phyloP scores from a whole-genome alignment of 345 rosid genomes.

The Adansonia digitata region DNA sequence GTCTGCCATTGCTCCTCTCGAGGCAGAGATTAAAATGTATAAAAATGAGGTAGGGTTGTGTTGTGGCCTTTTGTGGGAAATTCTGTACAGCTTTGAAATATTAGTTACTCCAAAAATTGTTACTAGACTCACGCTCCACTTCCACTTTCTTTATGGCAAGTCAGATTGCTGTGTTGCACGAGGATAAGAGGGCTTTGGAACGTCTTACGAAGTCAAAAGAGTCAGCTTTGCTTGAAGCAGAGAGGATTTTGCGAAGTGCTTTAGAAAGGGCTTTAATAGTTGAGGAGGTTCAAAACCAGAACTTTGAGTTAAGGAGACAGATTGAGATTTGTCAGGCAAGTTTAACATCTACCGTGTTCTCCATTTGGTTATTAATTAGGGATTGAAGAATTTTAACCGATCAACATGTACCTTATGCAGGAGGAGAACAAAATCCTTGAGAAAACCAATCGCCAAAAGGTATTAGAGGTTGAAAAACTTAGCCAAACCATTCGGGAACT shows the following conservation, averaged over 20 bases:
- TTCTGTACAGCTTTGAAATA: too few relatives aligned
- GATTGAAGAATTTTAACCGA: background rate
- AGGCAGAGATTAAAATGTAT: conserved; percentile 69
- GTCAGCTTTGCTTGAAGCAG: conserved; percentile 83
- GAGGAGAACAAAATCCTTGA: conserved; percentile 92
- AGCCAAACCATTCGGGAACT: conserved; percentile 73
- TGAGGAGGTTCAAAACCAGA: conserved; percentile 91
- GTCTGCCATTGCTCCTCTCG: conserved; percentile 78
- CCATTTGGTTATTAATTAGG: background rate
- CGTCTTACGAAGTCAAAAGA: conserved; percentile 85
- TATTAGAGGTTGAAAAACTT: conserved; percentile 80
- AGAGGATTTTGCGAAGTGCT: conserved; percentile 71
- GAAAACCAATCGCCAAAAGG: conserved; percentile 91
- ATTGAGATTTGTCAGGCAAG: conserved; percentile 80
- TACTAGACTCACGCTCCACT: background rate
- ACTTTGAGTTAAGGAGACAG: conserved; percentile 77
- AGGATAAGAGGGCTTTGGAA: conserved; percentile 88
- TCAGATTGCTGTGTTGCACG: conserved; percentile 64
- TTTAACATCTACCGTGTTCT: background rate
- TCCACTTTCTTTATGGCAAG: background rate
- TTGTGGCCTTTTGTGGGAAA: background rate
- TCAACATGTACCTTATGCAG: conserved; percentile 19
- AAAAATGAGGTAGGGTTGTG: conserved; percentile 55
- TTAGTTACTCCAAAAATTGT: too few relatives aligned
- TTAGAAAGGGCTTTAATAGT: conserved; percentile 91